phyloP scores from a whole-genome alignment of 352 stramenopile species.

The Phytophthora multivora region DNA sequence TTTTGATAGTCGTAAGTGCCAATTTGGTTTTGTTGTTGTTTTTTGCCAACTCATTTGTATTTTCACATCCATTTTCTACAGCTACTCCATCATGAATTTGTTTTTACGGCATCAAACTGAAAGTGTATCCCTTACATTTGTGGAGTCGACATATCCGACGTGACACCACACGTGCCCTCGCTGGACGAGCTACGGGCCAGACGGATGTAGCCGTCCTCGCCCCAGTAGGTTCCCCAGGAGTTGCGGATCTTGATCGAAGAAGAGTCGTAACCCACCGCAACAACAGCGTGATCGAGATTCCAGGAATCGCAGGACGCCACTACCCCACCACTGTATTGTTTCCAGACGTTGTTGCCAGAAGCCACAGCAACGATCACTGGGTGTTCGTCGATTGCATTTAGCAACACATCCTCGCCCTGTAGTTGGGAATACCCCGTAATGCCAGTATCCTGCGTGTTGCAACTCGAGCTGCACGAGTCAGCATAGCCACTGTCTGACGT shows the following conservation, averaged over 20 bases:
- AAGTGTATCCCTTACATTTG: conserved; percentile 22
- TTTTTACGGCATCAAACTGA: too few relatives aligned
- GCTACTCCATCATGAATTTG: conserved; percentile 1
- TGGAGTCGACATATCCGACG: conserved; percentile 50
- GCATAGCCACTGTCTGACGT: conserved; percentile 29
- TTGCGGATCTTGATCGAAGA: conserved; percentile 96
- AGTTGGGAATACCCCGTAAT: conserved; percentile 73
- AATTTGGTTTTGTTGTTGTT: too few relatives aligned
- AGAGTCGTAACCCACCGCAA: conserved; percentile 95
- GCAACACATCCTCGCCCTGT: conserved; percentile 28
- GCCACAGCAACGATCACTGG: conserved; percentile 96
- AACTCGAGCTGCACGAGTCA: conserved; percentile 30
- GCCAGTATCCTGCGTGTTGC: conserved; percentile 36
- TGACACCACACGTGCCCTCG: conserved; percentile 55
- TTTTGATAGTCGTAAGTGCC: not conserved
- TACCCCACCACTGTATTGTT: conserved; percentile 97
- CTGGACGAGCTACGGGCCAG: conserved; percentile 71
- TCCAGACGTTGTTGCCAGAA: conserved; percentile 94
- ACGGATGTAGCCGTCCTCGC: conserved; percentile 92
- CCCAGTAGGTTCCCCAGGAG: conserved; percentile 94
- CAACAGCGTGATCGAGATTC: conserved; percentile 96
- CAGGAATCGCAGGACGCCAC: conserved; percentile 71
- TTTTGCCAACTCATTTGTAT: conserved; percentile 3
- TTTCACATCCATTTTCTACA: conserved; percentile 6
- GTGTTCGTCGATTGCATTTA: conserved; percentile 51